Percentiles rank a stretch among this genome's conserved stretches.
Evolutionary conservation across 495 filamentous ascomycete species (phyloP).

Genomic region (Tuber microsphaerosporum): DNA sequence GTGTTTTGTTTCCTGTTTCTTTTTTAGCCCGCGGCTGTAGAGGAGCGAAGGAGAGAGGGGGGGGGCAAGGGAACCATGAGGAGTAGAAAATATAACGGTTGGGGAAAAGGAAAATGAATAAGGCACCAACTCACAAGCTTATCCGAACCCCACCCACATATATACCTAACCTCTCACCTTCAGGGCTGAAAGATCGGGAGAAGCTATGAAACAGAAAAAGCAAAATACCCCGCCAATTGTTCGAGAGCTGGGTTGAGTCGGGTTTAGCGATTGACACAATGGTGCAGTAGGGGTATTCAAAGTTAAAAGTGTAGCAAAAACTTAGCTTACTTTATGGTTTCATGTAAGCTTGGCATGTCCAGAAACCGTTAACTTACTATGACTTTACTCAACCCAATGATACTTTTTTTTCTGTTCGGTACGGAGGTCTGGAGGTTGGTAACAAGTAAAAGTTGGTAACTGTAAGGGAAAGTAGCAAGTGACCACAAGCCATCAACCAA

Average conservation of each 20-base stretch:
- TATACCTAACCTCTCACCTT: background rate
- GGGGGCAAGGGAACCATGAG: constrained; percentile 6
- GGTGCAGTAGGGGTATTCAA: no score
- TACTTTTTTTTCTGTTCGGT: no score
- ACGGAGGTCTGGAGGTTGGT: no score
- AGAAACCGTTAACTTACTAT: no score
- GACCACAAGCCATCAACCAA: no score
- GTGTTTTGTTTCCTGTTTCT: background rate
- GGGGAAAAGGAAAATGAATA: background rate
- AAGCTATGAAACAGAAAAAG: background rate
- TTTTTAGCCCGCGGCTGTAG: background rate
- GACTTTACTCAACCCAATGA: no score
- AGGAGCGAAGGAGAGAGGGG: background rate
- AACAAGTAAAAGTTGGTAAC: no score
- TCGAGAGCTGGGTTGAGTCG: background rate
- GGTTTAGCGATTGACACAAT: background rate
- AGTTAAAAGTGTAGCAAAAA: no score
- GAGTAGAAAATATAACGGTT: constrained; percentile 5
- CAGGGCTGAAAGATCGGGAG: background rate
- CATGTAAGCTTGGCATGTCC: no score
- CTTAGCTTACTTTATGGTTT: no score
- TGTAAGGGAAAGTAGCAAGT: no score
- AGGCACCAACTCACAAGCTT: background rate
- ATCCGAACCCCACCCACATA: background rate
- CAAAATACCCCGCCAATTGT: background rate